Percentiles rank a stretch among this genome's conserved stretches.
Evolutionary conservation across 768 basidiomycete species (phyloP).

Genomic region (Myochromella boudieri): DNA sequence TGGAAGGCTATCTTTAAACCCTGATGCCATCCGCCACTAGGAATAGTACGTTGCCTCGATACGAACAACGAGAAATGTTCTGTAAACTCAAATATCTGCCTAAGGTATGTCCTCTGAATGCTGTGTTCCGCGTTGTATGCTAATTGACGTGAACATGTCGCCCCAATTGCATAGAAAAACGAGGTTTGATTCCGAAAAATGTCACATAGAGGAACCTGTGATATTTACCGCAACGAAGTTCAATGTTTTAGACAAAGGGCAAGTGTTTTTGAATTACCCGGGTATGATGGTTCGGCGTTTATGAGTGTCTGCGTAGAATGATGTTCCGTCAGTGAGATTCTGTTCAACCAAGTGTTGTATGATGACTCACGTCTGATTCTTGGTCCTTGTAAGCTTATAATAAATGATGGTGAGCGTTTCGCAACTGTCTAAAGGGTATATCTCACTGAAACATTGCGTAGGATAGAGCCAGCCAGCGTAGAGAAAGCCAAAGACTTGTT

Average conservation of each 20-base stretch:
- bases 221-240: not conserved
- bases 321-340: too few species aligned
- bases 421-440: too few species aligned
- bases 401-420: too few species aligned
- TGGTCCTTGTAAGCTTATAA: slow-evolving; percentile 12
- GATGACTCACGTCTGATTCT: slow-evolving; percentile 10
- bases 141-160: slow-evolving; percentile 13
- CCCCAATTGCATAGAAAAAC: slow-evolving; percentile 14
- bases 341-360: not conserved
- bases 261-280: slow-evolving; percentile 2
- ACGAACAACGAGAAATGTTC: too few species aligned
- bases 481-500: too few species aligned
- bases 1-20: too few species aligned
- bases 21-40: too few species aligned
- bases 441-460: too few species aligned
- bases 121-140: not conserved
- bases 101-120: too few species aligned
- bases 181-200: slow-evolving; percentile 10
- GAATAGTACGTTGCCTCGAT: too few species aligned
- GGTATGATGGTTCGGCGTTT: slow-evolving; percentile 16
- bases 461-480: too few species aligned
- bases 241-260: not conserved
- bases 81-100: too few species aligned
- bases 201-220: slow-evolving; percentile 15
- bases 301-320: slow-evolving; percentile 8